Base-by-base conservation (phyloP, 495 filamentous ascomycete genomes). In the Cercophora scortea region DNA sequence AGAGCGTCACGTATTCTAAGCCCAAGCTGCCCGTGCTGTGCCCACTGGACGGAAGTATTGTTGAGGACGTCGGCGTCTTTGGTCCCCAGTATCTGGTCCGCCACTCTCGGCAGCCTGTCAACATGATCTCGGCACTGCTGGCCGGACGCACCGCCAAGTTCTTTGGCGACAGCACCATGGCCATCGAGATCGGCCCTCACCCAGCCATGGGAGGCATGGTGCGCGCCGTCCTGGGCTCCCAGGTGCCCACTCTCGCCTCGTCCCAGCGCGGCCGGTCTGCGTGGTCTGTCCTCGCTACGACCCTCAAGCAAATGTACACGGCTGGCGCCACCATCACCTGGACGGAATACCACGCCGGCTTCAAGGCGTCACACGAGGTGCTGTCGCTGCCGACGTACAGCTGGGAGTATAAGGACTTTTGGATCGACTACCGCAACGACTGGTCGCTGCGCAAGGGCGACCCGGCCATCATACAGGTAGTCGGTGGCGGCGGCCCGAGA, bases 341-440 rank as follows among this genome's bases (percentile, higher is more conserved):
- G 87, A 77, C 77, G 46, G 86, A 87, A 55, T 89, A 83, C 61
- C 86, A 90, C 66, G 72, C 77, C 7, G 80, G 83, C 57, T 90
- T 86, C 60, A 65, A 68, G 36, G 56, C 68, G 6, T 74, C 67
- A 11, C 79, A 79, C 38, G 67, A 74, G 16, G 73, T 89, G 7
- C 64, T 91, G 3, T 62, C 73, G 4, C 76, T 91, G 3, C 88
- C 88, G 4, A 58, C 76, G 0, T 93, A 93, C 61, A 76, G 72
- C 13, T 93, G 82, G 70, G 86, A 90, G 53, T 62, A 79, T 13
- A 91, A 89, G 73, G 79, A 84, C 49, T 88, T 89, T 63, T 91
- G 87, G 86, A 79, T 90, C n/a, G 71, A 79, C 1, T 89, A 89
- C 64, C 73, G 72, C 32, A 79, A 83, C 54, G 86, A 71, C 73